Evolutionary conservation across 495 filamentous ascomycete genomes (phyloP).

Genomic region (Penicillium bialowiezense): DNA sequence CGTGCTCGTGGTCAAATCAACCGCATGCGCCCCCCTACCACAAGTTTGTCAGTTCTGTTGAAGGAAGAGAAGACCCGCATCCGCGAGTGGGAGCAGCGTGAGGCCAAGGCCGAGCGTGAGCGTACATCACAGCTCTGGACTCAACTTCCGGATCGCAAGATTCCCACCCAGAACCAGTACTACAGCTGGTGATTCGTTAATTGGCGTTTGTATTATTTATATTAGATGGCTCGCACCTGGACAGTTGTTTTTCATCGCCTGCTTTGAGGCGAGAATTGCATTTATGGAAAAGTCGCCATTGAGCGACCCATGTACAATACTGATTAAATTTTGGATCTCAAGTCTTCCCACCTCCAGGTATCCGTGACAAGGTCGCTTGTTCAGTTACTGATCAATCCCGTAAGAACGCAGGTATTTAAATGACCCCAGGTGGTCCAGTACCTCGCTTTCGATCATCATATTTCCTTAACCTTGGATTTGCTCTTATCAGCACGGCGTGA

Average conservation of each 20-base stretch:
- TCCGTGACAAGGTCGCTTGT: too few species aligned
- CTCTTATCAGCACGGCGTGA: too few species aligned
- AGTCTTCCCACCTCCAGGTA: background rate
- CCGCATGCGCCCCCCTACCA: slow-evolving; percentile 60
- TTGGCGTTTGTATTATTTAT: slow-evolving; percentile 32
- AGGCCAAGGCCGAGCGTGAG: slow-evolving; percentile 67
- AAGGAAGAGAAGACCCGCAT: slow-evolving; percentile 92
- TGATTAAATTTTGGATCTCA: slow-evolving; percentile 17
- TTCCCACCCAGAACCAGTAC: slow-evolving; percentile 71
- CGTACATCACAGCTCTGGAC: slow-evolving; percentile 74
- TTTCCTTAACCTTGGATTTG: too few species aligned
- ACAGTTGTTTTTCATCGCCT: slow-evolving; percentile 14
- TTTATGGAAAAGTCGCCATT: slow-evolving; percentile 19
- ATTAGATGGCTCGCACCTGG: slow-evolving; percentile 10
- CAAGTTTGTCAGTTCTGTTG: slow-evolving; percentile 75
- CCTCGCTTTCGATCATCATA: too few species aligned
- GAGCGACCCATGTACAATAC: slow-evolving; percentile 29
- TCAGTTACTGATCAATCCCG: too few species aligned
- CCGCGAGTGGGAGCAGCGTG: slow-evolving; percentile 70
- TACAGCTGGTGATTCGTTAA: slow-evolving; percentile 70
- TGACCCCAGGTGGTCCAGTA: too few species aligned
- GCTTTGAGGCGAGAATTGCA: slow-evolving; percentile 20
- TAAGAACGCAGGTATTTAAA: too few species aligned
- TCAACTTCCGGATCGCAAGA: slow-evolving; percentile 68
- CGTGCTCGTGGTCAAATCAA: slow-evolving; percentile 68